These are phyloP conservation scores for Cryphonectria nitschkei DNA, from an alignment of 2,329 filamentous ascomycete species.

Conservation along the genomic window DNA sequence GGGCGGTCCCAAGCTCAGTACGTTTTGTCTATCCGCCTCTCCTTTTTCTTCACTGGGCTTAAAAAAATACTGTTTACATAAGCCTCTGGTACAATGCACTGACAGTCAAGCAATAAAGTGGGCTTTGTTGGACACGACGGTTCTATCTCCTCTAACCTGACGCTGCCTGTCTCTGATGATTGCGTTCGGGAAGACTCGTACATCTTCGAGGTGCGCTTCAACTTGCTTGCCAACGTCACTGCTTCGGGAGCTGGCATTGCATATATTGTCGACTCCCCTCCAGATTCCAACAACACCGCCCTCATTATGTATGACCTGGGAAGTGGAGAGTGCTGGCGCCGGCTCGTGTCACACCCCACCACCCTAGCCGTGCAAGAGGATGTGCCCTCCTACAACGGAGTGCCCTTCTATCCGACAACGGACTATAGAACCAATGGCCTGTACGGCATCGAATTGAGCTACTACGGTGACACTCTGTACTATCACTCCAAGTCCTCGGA, in stretches of 20 bases:
- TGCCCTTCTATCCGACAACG: conserved; percentile 6
- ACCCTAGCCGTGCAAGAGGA: conserved; percentile 12
- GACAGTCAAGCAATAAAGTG: background rate
- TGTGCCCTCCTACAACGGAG: conserved; percentile 14
- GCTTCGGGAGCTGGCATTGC: conserved; percentile 1
- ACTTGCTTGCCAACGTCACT: background rate
- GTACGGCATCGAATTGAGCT: conserved; percentile 3
- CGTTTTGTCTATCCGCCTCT: background rate
- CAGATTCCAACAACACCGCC: background rate
- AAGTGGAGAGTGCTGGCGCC: conserved; percentile 4
- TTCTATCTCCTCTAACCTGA: conserved; percentile 11
- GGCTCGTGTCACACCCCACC: conserved; percentile 12
- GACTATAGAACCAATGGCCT: conserved; percentile 5
- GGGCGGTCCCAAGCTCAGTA: conserved; percentile 13
- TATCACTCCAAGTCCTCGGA: conserved; percentile 3
- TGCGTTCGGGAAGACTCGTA: conserved; percentile 10
- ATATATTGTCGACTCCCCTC: conserved; percentile 1
- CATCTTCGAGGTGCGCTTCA: conserved; percentile 4
- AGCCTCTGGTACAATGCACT: background rate
- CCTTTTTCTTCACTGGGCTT: background rate
- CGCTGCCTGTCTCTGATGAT: conserved; percentile 7
- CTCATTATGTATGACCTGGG: background rate
- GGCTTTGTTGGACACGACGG: conserved; percentile 13
- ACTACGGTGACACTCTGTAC: background rate
- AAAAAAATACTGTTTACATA: background rate